A percentile compares a stretch with the other conserved stretches of the same genome.
phyloP scores from a whole-genome alignment of 225 moss, liverwort and hornwort genomes.

The Polytrichum commune region DNA sequence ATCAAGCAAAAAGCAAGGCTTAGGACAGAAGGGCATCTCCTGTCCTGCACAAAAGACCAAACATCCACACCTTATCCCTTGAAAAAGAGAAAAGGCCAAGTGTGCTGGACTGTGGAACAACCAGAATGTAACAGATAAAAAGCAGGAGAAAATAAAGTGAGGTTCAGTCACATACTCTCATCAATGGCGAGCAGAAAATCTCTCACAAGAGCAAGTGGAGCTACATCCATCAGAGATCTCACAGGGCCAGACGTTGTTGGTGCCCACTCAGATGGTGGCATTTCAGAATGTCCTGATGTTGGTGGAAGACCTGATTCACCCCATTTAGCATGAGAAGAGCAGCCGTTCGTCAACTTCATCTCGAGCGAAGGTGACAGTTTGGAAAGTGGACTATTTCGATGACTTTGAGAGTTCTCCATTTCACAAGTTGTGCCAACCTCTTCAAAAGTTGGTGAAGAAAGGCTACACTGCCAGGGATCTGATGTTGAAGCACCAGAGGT shows the following conservation, averaged over 20 bases:
- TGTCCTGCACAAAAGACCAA: too few relatives aligned
- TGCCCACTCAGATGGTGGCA: constrained; percentile 45
- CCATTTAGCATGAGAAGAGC: neutral
- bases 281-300: constrained; percentile 18
- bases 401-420: constrained; percentile 12
- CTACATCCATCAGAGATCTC: constrained; percentile 81
- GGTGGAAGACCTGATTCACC: constrained; percentile 21
- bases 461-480: neutral
- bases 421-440: constrained; percentile 9
- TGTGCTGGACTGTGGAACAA: neutral
- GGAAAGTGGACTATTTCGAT: constrained; percentile 1
- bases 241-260: constrained; percentile 73
- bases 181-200: constrained; percentile 58
- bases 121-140: neutral
- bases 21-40: too few relatives aligned
- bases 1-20: too few relatives aligned
- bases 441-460: constrained; percentile 19
- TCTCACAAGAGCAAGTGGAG: constrained; percentile 71
- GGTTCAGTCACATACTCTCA: constrained; percentile 40
- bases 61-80: neutral
- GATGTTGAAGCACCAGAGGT: neutral
- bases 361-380: constrained; percentile 10
- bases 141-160: constrained; percentile 3
- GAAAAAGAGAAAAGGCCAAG: neutral
- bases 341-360: constrained; percentile 8